Evolutionary conservation across 176 grass and related monocot species (phyloP), one percentile per base, ranked within the genome.

Genomic region (Avena insularis): DNA sequence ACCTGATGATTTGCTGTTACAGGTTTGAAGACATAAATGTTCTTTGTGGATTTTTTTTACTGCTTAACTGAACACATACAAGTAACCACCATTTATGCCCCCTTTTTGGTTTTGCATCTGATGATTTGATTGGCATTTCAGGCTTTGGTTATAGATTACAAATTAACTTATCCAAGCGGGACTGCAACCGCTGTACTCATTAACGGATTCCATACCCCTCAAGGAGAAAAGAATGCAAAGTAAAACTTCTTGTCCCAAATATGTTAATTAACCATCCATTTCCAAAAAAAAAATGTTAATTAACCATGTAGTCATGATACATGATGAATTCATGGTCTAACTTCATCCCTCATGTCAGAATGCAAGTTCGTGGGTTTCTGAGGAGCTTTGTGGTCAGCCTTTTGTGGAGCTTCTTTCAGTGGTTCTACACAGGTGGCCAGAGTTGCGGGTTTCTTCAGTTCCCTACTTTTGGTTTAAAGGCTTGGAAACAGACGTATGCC

Each of bases 401-500:
- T 43, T 2, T 95, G 0, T 98, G 95, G 95, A 98, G 95, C 67
- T 92, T 95, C 83, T 93, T 98, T 86, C 90, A 98, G 63, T 95
- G 93, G 95, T 98, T 98, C 85, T 98, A 93, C 85, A 89, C 95
- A 31, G 95, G 95, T 23, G 93, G 95, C 73, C 87, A 90, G 48
- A 72, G 47, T 54, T 98, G 95, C 76, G 95, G 91, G 74, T 98
- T 98, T 87, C 68, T 94, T 61, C 91, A 98, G 17, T 98, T 98
- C 83, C 95, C 93, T 75, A 98, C 93, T 65, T 95, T 98, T 15
- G 95, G 95, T 38, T 59, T 98, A 17, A 91, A 95, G 86, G 93
- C 95, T 75, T 95, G 89, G 93, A 93, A 98, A 86, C 93, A 98
- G 83, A 93, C 95, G 95, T 98, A 95, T 40, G 10, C 13, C 54